A percentile compares a stretch with the other conserved stretches of the same genome.
phyloP scores from a whole-genome alignment of 2,329 filamentous ascomycete species.

The Penicillium paneum region DNA sequence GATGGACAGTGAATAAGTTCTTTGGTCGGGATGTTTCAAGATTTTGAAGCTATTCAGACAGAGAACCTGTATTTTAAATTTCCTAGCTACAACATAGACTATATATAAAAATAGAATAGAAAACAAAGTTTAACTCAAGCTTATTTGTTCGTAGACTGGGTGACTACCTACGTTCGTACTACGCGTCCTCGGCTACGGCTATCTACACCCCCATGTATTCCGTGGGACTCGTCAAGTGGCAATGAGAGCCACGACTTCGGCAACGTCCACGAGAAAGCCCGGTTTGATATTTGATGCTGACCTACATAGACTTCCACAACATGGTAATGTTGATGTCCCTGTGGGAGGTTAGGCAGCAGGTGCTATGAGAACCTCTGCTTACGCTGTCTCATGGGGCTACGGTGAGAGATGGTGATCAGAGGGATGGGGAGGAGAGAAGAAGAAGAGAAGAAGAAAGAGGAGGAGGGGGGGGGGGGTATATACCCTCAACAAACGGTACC shows the following conservation, averaged over 20 bases:
- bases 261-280: neutral
- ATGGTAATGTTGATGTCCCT: neutral
- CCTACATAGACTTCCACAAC: neutral
- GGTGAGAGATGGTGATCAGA: neutral
- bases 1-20: conserved; percentile 43
- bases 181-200: no score
- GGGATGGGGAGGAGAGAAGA: neutral
- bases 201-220: no score
- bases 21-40: conserved; percentile 47
- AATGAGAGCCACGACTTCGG: no score
- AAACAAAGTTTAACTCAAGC: neutral
- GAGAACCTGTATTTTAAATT: neutral
- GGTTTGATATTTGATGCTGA: neutral
- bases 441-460: neutral
- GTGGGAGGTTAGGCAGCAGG: neutral
- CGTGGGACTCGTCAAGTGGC: no score
- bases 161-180: neutral
- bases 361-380: neutral
- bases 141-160: neutral
- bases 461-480: neutral
- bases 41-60: conserved; percentile 28
- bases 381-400: neutral
- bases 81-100: neutral
- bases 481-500: neutral
- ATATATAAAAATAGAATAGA: neutral